Evolutionary conservation across 2,329 filamentous ascomycete genomes (phyloP), one percentile per base, ranked within the genome.

Genomic region (Diaporthe vexans): DNA sequence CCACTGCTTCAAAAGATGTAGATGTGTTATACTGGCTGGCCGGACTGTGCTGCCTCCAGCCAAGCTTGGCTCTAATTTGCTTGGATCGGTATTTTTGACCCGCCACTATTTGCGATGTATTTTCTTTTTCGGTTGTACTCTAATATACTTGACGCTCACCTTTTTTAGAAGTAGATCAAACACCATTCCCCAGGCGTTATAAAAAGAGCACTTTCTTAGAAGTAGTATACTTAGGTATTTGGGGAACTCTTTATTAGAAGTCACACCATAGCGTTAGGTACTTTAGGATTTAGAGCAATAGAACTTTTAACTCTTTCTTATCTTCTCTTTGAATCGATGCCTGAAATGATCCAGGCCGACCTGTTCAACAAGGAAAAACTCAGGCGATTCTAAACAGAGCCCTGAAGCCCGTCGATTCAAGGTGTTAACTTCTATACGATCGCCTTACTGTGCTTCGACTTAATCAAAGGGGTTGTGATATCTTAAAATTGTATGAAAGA

Each of bases 211-310:
- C 24, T 29, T 63, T 63, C 33, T 63, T 48, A 43, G 59, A 43
- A 46, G 24, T 8, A 43, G 59, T 40, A 48, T 63, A 33, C 4
- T 33, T 48, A 10, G n/a, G 13, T 63, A 33, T 8, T 33, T 48
- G 17, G n/a, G 13, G 43, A 48, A 46, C 48, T 63, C 59, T 63
- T 63, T 63, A 61, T 63, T 19, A 63, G 59, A 63, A 63, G 59
- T 40, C 59, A 63, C 26, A 33, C n/a, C 40, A 63, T 48, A 63
- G 40, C 59, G 40, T 48, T 17, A 63, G 58, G 59, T 21, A 33
- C n/a, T 48, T 9, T 1, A 9, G 17, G 9, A 48, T 7, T n/a
- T 48, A 63, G 17, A 63, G 17, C 6, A 63, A 63, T 63, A 63
- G 40, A 63, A 11, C 1, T 61, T 46, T 0, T 8, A 5, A 37